These are phyloP conservation scores for Pelargonium cotyledonis DNA, from an alignment of 441 rosid genomes.

Conservation along the genomic window DNA sequence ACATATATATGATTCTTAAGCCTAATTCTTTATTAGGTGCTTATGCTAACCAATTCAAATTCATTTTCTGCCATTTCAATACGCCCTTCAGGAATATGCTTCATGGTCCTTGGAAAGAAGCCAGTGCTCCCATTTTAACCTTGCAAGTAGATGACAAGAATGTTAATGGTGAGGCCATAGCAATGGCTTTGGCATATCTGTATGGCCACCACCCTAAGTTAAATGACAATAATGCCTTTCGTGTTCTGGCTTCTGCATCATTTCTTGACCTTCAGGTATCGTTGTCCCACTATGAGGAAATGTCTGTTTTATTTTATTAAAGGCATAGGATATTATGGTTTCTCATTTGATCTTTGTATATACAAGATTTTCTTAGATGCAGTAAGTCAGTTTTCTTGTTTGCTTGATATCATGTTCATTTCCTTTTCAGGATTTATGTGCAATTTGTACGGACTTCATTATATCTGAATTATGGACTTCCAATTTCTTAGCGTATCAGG, in stretches of 20 bases:
- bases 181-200: conserved; percentile 72
- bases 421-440: conserved; percentile 71
- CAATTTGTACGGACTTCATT: conserved; percentile 85
- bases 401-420: conserved; percentile 9
- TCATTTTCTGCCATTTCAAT: neutral
- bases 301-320: neutral
- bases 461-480: conserved; percentile 86
- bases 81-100: conserved; percentile 64
- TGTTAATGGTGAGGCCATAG: conserved; percentile 75
- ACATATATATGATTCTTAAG: neutral
- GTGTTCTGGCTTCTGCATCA: conserved; percentile 92
- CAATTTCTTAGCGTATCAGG: conserved; percentile 92
- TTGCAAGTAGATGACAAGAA: conserved; percentile 87
- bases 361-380: neutral
- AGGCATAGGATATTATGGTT: neutral
- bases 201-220: conserved; percentile 88
- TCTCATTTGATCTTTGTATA: neutral
- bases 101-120: conserved; percentile 97
- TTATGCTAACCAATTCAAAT: conserved; percentile 6
- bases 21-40: neutral
- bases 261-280: conserved; percentile 95
- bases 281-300: neutral
- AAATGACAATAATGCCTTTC: conserved; percentile 78
- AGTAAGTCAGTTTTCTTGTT: conserved; percentile 10
- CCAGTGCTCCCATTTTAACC: conserved; percentile 63